Base-by-base conservation (phyloP, 176 grass and related monocot genomes). In the Triticum aestivum region DNA sequence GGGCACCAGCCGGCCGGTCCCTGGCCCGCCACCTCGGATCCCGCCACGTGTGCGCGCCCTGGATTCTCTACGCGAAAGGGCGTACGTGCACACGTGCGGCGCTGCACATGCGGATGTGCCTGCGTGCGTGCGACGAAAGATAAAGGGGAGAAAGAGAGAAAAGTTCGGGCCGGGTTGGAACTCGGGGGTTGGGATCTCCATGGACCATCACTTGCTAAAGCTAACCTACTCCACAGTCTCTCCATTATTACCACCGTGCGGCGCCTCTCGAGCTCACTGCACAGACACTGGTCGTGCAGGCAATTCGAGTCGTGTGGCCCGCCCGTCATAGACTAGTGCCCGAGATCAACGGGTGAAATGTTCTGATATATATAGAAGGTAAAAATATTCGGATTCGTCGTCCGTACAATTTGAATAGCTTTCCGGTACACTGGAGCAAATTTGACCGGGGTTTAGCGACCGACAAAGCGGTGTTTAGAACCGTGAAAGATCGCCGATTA, bases 381-480 rank as follows among this genome's bases (percentile, higher is more conserved):
- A 5, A n/a, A 8, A 6, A 49, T 18, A 20, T 75, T 20, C 9
- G 8, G 13, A 4, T 1, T 61, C 24, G 12, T 32, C 62, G 3
- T 82, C 82, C 61, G 87, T 80, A 87, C 68, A 2, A 5, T 23
- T 61, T 63, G 27, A 45, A 62, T 38, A 21, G 12, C 27, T 71
- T 85, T 67, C 13, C 27, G 35, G 11, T 4, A 11, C 0, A 21
- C 3, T 32, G 81, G 34, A 23, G 80, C 65, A 27, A 67, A 49
- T 85, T 93, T 88, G 92, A 93, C 92, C 86, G 15, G 47, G 18
- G 78, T 79, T 83, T 71, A 70, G 38, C 65, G 82, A 86, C 88
- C 92, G 82, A 93, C 88, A 91, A 88, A 90, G 69, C 20, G 85
- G n/a, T 75, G 88, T 52, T 90, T 90, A 82, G 85, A 88, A 88